These are phyloP conservation scores for Hymenoscyphus occultus DNA, from an alignment of 2,329 filamentous ascomycete genomes.

Conservation along the genomic window DNA sequence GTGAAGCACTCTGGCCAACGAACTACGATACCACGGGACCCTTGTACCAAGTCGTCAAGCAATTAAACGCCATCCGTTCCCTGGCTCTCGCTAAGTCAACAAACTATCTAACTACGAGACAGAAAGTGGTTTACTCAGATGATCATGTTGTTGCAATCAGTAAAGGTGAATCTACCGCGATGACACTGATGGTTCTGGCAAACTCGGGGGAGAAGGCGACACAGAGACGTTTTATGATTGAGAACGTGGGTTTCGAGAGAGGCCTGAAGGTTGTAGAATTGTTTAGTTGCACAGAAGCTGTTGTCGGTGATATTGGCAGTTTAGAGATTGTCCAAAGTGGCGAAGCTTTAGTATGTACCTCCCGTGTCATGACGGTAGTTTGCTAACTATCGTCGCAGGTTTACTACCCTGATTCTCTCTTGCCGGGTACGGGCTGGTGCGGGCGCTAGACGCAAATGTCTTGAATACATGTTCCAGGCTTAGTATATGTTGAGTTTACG, in stretches of 20 bases:
- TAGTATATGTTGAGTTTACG: not conserved
- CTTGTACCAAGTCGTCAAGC: conserved; percentile 40
- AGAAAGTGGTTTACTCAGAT: conserved; percentile 19
- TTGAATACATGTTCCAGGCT: no score
- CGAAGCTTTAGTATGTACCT: not conserved
- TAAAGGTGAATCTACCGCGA: conserved; percentile 19
- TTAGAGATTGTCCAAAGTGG: conserved; percentile 6
- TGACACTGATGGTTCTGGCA: conserved; percentile 36
- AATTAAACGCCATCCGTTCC: conserved; percentile 22
- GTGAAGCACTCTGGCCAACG: conserved; percentile 44
- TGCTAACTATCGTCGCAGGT: not conserved
- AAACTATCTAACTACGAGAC: conserved; percentile 16
- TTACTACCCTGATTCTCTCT: not conserved
- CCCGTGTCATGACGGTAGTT: no score
- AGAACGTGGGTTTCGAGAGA: conserved; percentile 13
- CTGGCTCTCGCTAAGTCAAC: conserved; percentile 15
- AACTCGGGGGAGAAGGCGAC: conserved; percentile 36
- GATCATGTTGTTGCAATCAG: conserved; percentile 18
- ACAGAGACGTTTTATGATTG: conserved; percentile 11
- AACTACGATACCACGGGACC: conserved; percentile 38
- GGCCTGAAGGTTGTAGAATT: conserved; percentile 16
- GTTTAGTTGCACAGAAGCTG: conserved; percentile 17
- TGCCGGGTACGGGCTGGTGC: not conserved
- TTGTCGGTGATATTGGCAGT: conserved; percentile 8
- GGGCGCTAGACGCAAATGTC: not conserved